These are phyloP conservation scores for Alternaria arbusti DNA, from an alignment of 2,329 filamentous ascomycete species.

Conservation along the genomic window DNA sequence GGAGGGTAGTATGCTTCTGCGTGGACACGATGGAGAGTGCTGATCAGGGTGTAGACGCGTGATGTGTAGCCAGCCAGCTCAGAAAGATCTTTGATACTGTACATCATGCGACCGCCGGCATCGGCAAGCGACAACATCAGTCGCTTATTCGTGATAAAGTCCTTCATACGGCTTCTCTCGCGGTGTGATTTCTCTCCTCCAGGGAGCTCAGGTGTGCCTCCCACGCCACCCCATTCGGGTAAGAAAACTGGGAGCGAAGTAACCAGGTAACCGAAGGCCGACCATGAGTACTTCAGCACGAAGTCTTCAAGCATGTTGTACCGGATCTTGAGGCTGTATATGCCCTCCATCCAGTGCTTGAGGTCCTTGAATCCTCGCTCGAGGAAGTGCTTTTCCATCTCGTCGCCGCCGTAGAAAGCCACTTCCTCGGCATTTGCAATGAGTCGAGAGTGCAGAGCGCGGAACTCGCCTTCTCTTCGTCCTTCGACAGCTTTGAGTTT, in stretches of 20 bases:
- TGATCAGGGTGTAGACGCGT: constrained; percentile 93
- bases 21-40: constrained; percentile 91
- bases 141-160: constrained; percentile 98
- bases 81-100: constrained; percentile 96
- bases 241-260: constrained; percentile 93
- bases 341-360: constrained; percentile 96
- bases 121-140: constrained; percentile 97
- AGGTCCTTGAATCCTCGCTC: constrained; percentile 91
- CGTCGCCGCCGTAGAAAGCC: constrained; percentile 94
- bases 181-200: constrained; percentile 60
- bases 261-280: constrained; percentile 92
- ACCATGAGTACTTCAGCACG: constrained; percentile 98
- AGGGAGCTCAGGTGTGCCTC: constrained; percentile 72
- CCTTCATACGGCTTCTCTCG: constrained; percentile 90
- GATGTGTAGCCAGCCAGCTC: constrained; percentile 96
- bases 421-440: constrained; percentile 98
- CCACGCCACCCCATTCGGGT: constrained; percentile 88
- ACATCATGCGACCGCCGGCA: constrained; percentile 98
- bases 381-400: constrained; percentile 92
- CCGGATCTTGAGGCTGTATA: constrained; percentile 95
- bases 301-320: constrained; percentile 99
- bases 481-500: constrained; percentile 97
- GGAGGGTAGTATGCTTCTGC: constrained; percentile 82
- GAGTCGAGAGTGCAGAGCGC: constrained; percentile 85
- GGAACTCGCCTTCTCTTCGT: constrained; percentile 92